Percentiles rank a stretch among this genome's conserved stretches.
These are phyloP conservation scores for Mariannaea elegans DNA, from an alignment of 2,329 filamentous ascomycete genomes.

Conservation along the genomic window DNA sequence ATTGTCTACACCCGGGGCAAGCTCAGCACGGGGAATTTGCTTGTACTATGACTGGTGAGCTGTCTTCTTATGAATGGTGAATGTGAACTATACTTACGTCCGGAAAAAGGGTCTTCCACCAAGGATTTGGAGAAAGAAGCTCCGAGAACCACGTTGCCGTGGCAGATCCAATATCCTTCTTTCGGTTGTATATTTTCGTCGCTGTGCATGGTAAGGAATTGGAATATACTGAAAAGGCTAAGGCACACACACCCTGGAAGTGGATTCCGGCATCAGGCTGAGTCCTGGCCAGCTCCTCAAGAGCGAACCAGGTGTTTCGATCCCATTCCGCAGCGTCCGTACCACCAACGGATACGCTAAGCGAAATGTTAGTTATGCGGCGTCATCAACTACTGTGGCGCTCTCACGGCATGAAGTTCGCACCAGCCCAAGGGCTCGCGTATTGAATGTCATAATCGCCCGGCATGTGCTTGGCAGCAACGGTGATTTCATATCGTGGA, in stretches of 20 bases:
- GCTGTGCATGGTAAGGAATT: neutral
- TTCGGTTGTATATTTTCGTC: conserved; percentile 14
- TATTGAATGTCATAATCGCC: conserved; percentile 21
- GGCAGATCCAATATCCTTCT: conserved; percentile 17
- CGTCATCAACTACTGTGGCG: neutral
- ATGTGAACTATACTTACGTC: neutral
- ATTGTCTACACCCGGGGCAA: conserved; percentile 7
- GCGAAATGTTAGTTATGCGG: neutral
- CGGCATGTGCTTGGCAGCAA: conserved; percentile 19
- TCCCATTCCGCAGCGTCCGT: conserved; percentile 18
- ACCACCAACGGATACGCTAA: conserved; percentile 1
- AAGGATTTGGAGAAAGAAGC: conserved; percentile 18
- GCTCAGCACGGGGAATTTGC: conserved; percentile 10
- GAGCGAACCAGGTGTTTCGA: conserved; percentile 12
- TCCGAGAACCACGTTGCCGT: conserved; percentile 22
- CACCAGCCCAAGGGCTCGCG: conserved; percentile 14
- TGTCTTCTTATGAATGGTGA: neutral
- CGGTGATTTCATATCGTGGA: conserved; percentile 9
- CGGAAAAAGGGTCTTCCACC: conserved; percentile 19
- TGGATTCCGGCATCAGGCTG: conserved; percentile 14
- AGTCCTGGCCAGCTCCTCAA: conserved; percentile 8
- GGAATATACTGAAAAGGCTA: neutral
- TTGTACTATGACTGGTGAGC: conserved; percentile 7
- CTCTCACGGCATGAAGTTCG: conserved; percentile 14
- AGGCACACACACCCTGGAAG: conserved; percentile 5